Percentiles rank a stretch among this genome's conserved stretches.
These are phyloP conservation scores for Mediolabrus comicus DNA, from an alignment of 108 stramenopile species.

Conservation along the genomic window DNA sequence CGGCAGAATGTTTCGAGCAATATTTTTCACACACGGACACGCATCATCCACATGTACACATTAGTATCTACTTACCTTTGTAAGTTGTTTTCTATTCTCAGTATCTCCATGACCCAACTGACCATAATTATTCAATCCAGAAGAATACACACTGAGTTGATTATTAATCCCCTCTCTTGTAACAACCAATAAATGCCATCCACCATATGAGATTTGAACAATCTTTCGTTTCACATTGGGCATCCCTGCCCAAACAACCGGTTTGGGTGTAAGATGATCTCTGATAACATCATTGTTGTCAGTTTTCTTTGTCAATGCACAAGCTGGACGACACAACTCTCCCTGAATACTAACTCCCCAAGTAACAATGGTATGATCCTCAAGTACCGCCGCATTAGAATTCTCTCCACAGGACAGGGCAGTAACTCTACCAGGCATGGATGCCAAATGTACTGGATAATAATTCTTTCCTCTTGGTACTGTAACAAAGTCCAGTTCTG, in stretches of 20 bases:
- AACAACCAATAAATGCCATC: slow-evolving; percentile 80
- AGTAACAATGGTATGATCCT: slow-evolving; percentile 59
- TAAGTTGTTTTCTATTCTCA: slow-evolving; percentile 24
- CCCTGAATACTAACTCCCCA: slow-evolving; percentile 60
- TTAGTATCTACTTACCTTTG: too few species aligned
- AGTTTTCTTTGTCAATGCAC: slow-evolving; percentile 23
- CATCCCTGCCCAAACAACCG: slow-evolving; percentile 36
- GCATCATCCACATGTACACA: too few species aligned
- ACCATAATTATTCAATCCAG: slow-evolving; percentile 91
- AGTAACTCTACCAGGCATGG: slow-evolving; percentile 26
- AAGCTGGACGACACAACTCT: slow-evolving; percentile 32
- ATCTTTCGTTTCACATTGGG: slow-evolving; percentile 26
- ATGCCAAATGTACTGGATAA: slow-evolving; percentile 35
- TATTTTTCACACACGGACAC: too few species aligned
- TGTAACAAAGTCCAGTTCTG: neutral
- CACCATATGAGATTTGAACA: slow-evolving; percentile 74
- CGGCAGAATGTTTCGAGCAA: too few species aligned
- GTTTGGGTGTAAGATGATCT: slow-evolving; percentile 60
- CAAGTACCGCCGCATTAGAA: slow-evolving; percentile 61
- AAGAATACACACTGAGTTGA: slow-evolving; percentile 52
- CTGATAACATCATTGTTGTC: slow-evolving; percentile 17
- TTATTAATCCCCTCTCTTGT: slow-evolving; percentile 46
- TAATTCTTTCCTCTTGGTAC: slow-evolving; percentile 31
- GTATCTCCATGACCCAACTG: slow-evolving; percentile 87
- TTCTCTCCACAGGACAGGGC: slow-evolving; percentile 50